Conservation (phyloP, 495 filamentous ascomycete species). For the Platismatia glauca region DNA sequence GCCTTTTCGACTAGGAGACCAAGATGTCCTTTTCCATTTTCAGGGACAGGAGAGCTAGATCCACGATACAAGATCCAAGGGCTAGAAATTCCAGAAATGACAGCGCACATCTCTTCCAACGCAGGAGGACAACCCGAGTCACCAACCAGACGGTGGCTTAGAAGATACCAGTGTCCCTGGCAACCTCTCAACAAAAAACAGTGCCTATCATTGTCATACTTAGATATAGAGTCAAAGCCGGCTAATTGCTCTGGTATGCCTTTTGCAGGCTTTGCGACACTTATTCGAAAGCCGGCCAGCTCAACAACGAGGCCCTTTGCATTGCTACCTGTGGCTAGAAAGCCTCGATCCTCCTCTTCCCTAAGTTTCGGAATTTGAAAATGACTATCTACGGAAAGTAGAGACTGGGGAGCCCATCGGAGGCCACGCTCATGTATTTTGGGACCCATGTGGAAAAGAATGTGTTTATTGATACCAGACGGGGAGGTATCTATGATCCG, state of each 20-base stretch:
- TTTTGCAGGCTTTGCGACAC: conserved; percentile 8
- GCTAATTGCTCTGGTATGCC: conserved; percentile 7
- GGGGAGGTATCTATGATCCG: conserved; percentile 5
- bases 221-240: conserved; percentile 14
- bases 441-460: conserved; percentile 12
- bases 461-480: conserved; percentile 6
- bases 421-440: conserved; percentile 10
- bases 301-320: conserved; percentile 11
- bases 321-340: conserved; percentile 6
- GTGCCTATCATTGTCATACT: background rate
- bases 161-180: background rate
- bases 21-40: background rate
- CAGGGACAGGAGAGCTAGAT: conserved; percentile 6
- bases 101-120: conserved; percentile 8
- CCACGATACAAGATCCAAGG: conserved; percentile 18
- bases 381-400: conserved; percentile 11
- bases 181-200: background rate
- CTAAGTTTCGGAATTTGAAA: background rate
- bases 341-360: conserved; percentile 4
- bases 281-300: conserved; percentile 14
- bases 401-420: conserved; percentile 14
- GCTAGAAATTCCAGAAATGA: conserved; percentile 8
- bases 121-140: conserved; percentile 8
- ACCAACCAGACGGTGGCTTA: background rate
- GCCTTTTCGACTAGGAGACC: background rate